These are phyloP conservation scores for Panus rudis DNA, from an alignment of 768 basidiomycete species.

Conservation along the genomic window DNA sequence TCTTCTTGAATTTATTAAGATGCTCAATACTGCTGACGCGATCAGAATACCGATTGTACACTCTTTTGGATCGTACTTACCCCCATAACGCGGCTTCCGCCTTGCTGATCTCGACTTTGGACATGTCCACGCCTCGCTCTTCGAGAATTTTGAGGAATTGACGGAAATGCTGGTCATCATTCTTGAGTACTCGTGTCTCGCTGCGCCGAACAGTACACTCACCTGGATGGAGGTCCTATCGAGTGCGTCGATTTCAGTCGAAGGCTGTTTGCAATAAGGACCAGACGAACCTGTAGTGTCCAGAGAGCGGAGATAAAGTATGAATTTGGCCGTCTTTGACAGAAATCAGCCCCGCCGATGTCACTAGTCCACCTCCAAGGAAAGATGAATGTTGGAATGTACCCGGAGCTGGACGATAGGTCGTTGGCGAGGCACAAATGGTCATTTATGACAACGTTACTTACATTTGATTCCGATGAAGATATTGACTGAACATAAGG, in stretches of 20 bases:
- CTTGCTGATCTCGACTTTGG: constrained; percentile 53
- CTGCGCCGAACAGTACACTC: constrained; percentile 13
- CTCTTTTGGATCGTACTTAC: constrained; percentile 27
- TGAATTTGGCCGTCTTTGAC: constrained; percentile 56
- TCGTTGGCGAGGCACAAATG: neutral
- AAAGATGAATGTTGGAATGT: constrained; percentile 64
- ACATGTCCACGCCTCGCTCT: constrained; percentile 50
- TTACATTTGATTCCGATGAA: constrained; percentile 62
- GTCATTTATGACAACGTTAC: neutral
- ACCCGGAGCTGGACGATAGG: constrained; percentile 32
- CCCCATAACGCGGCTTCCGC: constrained; percentile 54
- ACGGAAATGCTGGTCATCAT: constrained; percentile 43
- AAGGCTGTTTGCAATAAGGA: neutral
- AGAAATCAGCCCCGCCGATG: constrained; percentile 58
- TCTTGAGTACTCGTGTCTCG: too few relatives aligned
- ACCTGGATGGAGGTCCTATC: constrained; percentile 49
- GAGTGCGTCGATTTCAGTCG: neutral
- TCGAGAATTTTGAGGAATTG: constrained; percentile 46
- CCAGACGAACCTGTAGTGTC: constrained; percentile 44
- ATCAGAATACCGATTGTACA: constrained; percentile 1
- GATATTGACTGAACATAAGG: constrained; percentile 43
- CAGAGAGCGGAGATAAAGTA: constrained; percentile 56
- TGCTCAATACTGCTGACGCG: constrained; percentile 36
- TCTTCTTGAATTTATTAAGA: constrained; percentile 37
- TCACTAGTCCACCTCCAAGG: constrained; percentile 49